Evolutionary conservation across 257 asterid species (phyloP).

Genomic region (Gynochthodes officinalis): DNA sequence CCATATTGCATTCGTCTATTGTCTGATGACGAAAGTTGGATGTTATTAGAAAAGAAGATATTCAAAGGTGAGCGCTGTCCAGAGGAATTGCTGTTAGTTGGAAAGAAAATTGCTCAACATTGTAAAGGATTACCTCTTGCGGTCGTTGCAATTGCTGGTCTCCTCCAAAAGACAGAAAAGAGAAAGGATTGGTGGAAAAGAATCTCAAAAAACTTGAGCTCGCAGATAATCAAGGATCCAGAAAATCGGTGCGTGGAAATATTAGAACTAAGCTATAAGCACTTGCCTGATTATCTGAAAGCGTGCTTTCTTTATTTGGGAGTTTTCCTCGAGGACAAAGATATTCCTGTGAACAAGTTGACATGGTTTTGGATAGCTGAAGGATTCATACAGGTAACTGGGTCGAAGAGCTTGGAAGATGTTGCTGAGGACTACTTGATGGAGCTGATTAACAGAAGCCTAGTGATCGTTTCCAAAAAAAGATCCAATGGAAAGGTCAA

Average conservation of each 20-base stretch:
- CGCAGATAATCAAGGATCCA: background rate
- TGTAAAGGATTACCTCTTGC: constrained; percentile 17
- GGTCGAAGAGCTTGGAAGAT: background rate
- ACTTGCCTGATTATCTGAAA: constrained; percentile 12
- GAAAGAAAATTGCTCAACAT: constrained; percentile 15
- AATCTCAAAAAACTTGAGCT: constrained; percentile 1
- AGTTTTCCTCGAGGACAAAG: background rate
- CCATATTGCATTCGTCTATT: background rate
- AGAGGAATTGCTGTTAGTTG: background rate
- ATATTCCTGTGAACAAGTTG: constrained; percentile 3
- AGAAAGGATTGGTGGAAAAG: background rate
- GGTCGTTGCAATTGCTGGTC: constrained; percentile 15
- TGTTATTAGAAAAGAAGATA: background rate
- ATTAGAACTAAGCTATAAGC: constrained; percentile 8
- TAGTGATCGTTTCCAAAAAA: background rate
- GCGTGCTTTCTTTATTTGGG: constrained; percentile 14
- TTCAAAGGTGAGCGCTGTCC: constrained; percentile 1
- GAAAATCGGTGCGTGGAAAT: constrained; percentile 9
- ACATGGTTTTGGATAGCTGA: constrained; percentile 6
- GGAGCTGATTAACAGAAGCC: constrained; percentile 16
- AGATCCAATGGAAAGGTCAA: constrained; percentile 11
- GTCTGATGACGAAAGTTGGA: constrained; percentile 9
- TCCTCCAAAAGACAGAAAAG: constrained; percentile 5
- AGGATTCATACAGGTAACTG: background rate
- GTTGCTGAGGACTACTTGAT: background rate